phyloP scores from a whole-genome alignment of 352 stramenopile genomes.

The Pythium aphanidermatum region DNA sequence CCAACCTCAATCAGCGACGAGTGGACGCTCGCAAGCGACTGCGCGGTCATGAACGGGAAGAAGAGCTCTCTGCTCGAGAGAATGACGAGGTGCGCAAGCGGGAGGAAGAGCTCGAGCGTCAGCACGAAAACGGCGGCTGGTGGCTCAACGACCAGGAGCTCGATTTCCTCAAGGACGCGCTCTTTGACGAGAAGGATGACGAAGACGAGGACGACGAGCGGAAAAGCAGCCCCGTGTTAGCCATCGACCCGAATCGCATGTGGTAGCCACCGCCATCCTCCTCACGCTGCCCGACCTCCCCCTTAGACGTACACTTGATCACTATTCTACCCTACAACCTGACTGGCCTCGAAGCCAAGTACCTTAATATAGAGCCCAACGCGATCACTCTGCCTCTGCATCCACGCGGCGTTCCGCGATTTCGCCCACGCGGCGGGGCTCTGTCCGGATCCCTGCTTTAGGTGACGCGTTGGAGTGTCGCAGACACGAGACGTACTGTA shows the following conservation, averaged over 20 bases:
- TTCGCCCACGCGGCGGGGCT: too few species aligned
- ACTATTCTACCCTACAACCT: too few species aligned
- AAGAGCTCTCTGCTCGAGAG: conserved; percentile 10
- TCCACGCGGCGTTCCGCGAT: too few species aligned
- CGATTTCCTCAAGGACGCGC: conserved; percentile 9
- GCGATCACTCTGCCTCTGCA: too few species aligned
- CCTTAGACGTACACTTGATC: too few species aligned
- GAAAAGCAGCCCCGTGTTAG: background rate
- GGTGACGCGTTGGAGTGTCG: too few species aligned
- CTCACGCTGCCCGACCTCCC: too few species aligned
- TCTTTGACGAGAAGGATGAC: conserved; percentile 6
- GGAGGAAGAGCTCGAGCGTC: conserved; percentile 15
- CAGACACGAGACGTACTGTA: too few species aligned
- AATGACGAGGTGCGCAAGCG: conserved; percentile 14
- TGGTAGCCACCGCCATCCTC: too few species aligned
- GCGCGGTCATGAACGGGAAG: conserved; percentile 7
- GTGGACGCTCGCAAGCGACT: conserved; percentile 15
- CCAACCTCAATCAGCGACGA: conserved; percentile 72
- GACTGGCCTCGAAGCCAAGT: too few species aligned
- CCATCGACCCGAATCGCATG: conserved; percentile 6
- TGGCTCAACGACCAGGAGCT: conserved; percentile 17
- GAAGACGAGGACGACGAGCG: background rate
- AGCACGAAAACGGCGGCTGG: conserved; percentile 6
- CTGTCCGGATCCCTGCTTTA: too few species aligned
- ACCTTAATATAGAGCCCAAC: too few species aligned